Conservation (phyloP, 495 filamentous ascomycete species). For the Polyplosphaeria fusca region DNA sequence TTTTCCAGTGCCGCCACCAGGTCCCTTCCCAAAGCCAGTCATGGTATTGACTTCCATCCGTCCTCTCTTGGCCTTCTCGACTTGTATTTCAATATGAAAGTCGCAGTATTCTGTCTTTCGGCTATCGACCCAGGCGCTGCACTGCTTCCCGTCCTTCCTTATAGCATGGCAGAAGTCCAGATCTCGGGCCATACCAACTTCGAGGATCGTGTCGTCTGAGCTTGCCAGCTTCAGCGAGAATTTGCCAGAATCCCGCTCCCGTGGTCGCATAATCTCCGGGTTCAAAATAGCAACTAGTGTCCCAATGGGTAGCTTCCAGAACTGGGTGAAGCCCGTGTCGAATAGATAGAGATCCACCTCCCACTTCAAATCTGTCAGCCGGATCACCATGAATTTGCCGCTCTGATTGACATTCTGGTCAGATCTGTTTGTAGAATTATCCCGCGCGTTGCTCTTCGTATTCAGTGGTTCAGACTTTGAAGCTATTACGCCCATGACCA, state of each 20-base stretch:
- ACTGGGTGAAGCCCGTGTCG: slow-evolving; percentile 80
- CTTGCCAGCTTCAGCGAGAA: slow-evolving; percentile 81
- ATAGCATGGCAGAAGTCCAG: slow-evolving; percentile 83
- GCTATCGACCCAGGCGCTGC: slow-evolving; percentile 80
- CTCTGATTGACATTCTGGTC: slow-evolving; percentile 55
- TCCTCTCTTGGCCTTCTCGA: slow-evolving; percentile 64
- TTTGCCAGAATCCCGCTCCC: slow-evolving; percentile 68
- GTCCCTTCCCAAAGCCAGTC: slow-evolving; percentile 40
- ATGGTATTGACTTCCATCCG: slow-evolving; percentile 80
- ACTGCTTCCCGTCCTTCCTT: slow-evolving; percentile 78
- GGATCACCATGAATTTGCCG: slow-evolving; percentile 87
- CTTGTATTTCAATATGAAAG: slow-evolving; percentile 78
- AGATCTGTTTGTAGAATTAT: slow-evolving; percentile 47
- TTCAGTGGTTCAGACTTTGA: slow-evolving; percentile 77
- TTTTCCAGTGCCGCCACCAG: slow-evolving; percentile 12
- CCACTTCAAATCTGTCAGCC: slow-evolving; percentile 83
- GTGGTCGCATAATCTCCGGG: slow-evolving; percentile 83
- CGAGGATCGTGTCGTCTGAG: slow-evolving; percentile 82
- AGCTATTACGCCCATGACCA: slow-evolving; percentile 82
- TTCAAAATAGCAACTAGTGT: slow-evolving; percentile 93
- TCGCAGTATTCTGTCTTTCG: slow-evolving; percentile 88
- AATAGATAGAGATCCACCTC: slow-evolving; percentile 91
- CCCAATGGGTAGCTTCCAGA: slow-evolving; percentile 83
- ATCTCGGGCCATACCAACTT: slow-evolving; percentile 81
- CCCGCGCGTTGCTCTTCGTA: slow-evolving; percentile 55